These are phyloP conservation scores for Boletellus deceptivus DNA, from an alignment of 1,284 basidiomycete genomes.

Conservation along the genomic window DNA sequence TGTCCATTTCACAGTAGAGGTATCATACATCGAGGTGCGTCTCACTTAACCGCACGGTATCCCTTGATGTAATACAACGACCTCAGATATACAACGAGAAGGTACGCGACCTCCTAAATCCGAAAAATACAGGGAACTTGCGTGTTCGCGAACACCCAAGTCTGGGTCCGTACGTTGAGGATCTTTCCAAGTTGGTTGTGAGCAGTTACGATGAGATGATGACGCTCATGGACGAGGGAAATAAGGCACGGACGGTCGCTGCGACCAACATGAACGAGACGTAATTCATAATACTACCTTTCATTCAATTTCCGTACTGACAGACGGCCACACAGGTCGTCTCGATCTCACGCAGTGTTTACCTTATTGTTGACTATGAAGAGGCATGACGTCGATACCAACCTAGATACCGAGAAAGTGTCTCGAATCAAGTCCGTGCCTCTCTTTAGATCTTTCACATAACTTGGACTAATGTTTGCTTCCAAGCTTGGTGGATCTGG, in stretches of 20 bases:
- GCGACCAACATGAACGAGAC: conserved; percentile 99
- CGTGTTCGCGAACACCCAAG: conserved; percentile 96
- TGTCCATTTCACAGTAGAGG: conserved; percentile 87
- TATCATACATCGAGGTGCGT: conserved; percentile 91
- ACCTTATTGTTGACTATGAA: conserved; percentile 93
- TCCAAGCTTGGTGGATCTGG: conserved; percentile 83
- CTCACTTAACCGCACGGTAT: background rate
- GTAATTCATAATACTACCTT: conserved; percentile 38
- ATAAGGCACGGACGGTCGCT: conserved; percentile 96
- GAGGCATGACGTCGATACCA: conserved; percentile 76
- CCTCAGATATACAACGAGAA: conserved; percentile 95
- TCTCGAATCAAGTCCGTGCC: conserved; percentile 82
- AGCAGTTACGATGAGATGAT: conserved; percentile 94
- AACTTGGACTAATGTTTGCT: conserved; percentile 11
- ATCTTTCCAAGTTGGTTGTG: conserved; percentile 91
- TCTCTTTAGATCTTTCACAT: background rate
- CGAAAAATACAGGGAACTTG: conserved; percentile 94
- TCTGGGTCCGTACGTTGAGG: conserved; percentile 95
- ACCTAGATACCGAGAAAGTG: conserved; percentile 93
- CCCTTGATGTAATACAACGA: background rate
- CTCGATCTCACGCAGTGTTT: conserved; percentile 97
- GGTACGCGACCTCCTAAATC: conserved; percentile 95
- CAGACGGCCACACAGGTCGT: conserved; percentile 55
- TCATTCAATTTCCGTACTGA: background rate
- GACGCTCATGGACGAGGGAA: conserved; percentile 99